A percentile compares a stretch with the other conserved stretches of the same genome.
Evolutionary conservation across 257 asterid species (phyloP).

Genomic region (Lavandula angustifolia): DNA sequence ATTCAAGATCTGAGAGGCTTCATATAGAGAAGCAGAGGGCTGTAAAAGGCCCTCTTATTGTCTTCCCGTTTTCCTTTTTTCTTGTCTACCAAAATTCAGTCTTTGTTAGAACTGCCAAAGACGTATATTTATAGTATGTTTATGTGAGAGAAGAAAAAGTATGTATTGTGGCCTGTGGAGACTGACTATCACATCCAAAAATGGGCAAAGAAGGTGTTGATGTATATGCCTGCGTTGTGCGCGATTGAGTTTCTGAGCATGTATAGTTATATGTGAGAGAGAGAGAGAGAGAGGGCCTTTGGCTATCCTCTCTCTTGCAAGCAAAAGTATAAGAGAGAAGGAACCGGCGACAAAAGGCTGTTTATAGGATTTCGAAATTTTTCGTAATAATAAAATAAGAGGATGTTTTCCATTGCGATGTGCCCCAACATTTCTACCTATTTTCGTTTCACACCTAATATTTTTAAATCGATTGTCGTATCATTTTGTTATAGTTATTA

Average conservation of each 20-base stretch:
- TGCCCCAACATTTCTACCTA: no score
- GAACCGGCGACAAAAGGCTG: no score
- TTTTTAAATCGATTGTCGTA: no score
- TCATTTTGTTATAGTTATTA: no score
- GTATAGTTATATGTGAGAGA: background rate
- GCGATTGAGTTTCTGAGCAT: slow-evolving; percentile 10
- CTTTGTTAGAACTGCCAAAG: slow-evolving; percentile 50
- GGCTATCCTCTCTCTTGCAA: slow-evolving; percentile 38
- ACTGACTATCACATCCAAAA: slow-evolving; percentile 38
- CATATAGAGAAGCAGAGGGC: slow-evolving; percentile 72
- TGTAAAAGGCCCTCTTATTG: slow-evolving; percentile 57
- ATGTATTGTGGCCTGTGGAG: slow-evolving; percentile 47
- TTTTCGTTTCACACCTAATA: no score
- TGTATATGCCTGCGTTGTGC: slow-evolving; percentile 32
- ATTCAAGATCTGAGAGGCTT: slow-evolving; percentile 80
- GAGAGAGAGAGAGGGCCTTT: slow-evolving; percentile 30
- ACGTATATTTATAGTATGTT: background rate
- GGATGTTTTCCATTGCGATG: no score
- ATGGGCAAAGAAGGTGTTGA: slow-evolving; percentile 30
- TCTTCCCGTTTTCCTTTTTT: slow-evolving; percentile 39
- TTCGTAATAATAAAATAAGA: no score
- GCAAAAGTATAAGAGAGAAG: no score
- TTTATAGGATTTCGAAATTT: no score
- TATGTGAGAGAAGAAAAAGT: background rate
- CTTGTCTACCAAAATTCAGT: slow-evolving; percentile 54